Conservation (phyloP, 192 early-diverging fungal species). For the Linnemannia elongata region DNA sequence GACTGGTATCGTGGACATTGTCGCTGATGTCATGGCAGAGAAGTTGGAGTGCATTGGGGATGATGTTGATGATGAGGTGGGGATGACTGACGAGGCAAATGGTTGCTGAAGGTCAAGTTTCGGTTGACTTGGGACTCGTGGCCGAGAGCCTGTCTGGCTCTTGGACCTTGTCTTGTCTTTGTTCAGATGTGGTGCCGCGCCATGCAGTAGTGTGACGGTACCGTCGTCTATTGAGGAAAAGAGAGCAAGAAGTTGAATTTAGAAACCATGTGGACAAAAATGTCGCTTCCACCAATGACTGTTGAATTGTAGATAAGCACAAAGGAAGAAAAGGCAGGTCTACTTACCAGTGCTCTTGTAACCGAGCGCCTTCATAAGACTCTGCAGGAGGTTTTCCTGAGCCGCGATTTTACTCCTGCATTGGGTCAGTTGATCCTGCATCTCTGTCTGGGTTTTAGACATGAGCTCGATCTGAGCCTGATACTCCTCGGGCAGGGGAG, state of each 20-base stretch:
- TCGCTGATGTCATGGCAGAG: not conserved
- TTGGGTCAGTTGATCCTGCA: constrained; percentile 53
- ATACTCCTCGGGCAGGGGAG: constrained; percentile 20
- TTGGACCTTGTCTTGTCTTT: constrained; percentile 16
- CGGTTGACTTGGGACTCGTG: constrained; percentile 3
- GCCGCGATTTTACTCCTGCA: constrained; percentile 55
- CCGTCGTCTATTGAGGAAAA: constrained; percentile 20
- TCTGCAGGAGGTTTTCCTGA: constrained; percentile 55
- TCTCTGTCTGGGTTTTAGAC: constrained; percentile 37
- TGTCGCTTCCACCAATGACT: not conserved
- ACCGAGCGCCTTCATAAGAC: constrained; percentile 51
- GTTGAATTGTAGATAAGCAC: not conserved
- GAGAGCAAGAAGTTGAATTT: not conserved
- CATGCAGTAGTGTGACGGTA: not conserved
- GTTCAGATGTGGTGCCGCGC: not conserved
- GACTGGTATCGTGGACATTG: constrained; percentile 15
- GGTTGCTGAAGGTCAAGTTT: constrained; percentile 14
- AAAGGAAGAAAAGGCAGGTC: not conserved
- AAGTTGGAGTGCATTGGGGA: not conserved
- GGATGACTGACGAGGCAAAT: not conserved
- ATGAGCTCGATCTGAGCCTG: constrained; percentile 38
- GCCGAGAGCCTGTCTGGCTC: constrained; percentile 13
- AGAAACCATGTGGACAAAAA: not conserved
- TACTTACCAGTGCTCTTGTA: constrained; percentile 50
- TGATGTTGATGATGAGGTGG: not conserved